phyloP scores from a whole-genome alignment of 768 basidiomycete genomes.

The Hirschioporus abietinus region DNA sequence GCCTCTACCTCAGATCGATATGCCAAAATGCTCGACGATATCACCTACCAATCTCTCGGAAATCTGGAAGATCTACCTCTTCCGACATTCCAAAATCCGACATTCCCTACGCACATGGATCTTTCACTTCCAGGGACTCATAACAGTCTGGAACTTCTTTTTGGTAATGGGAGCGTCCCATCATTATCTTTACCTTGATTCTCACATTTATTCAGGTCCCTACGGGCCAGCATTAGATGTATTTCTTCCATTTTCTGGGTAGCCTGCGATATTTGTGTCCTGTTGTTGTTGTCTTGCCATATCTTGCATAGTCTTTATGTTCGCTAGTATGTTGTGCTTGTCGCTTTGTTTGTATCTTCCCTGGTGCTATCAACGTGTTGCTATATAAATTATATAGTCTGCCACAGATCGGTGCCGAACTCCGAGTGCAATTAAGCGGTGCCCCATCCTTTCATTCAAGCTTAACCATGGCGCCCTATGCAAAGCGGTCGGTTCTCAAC shows the following conservation, averaged over 20 bases:
- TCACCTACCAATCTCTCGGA: slow-evolving; percentile 1
- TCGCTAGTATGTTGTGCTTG: no score
- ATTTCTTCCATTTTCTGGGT: background rate
- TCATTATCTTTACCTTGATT: background rate
- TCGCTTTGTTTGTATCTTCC: no score
- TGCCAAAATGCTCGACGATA: slow-evolving; percentile 36
- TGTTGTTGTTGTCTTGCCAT: no score
- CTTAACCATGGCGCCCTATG: no score
- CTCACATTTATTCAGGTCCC: background rate
- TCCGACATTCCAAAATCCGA: background rate
- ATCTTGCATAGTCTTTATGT: no score
- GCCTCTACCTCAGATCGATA: slow-evolving; percentile 34
- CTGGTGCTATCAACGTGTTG: no score
- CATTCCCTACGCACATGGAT: background rate
- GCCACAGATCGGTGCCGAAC: no score
- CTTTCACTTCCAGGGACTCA: background rate
- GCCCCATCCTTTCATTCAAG: no score
- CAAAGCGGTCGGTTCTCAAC: no score
- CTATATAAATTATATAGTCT: no score
- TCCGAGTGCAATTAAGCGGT: no score
- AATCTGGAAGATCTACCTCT: background rate
- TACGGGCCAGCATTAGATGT: background rate
- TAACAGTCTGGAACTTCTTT: background rate
- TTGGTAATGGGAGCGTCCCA: background rate
- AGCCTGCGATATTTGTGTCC: no score